phyloP scores from a whole-genome alignment of 2,329 filamentous ascomycete species.

The Colletotrichum sp. region DNA sequence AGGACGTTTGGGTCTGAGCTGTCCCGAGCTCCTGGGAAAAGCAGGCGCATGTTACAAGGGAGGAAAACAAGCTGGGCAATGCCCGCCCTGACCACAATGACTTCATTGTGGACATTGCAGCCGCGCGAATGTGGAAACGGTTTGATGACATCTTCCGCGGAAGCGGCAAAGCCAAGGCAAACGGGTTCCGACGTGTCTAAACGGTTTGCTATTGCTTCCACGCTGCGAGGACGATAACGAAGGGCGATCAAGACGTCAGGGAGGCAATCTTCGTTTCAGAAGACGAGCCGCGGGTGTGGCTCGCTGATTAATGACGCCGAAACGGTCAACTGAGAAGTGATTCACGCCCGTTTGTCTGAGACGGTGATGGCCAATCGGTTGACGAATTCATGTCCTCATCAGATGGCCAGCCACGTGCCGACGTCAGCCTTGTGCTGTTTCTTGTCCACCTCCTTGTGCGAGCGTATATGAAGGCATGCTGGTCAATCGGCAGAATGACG shows the following conservation, averaged over 20 bases:
- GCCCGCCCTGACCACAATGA: conserved; percentile 5
- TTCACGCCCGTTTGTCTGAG: background rate
- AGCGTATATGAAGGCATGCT: background rate
- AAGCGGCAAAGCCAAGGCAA: background rate
- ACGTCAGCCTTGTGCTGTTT: background rate
- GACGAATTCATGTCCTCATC: background rate
- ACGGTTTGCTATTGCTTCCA: background rate
- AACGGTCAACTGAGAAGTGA: background rate
- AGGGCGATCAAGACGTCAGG: conserved; percentile 5
- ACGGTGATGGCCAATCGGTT: background rate
- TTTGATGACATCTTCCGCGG: background rate
- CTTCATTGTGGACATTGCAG: conserved; percentile 19
- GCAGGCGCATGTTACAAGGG: background rate
- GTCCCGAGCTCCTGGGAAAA: background rate
- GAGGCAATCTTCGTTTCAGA: background rate
- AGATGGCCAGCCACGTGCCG: background rate
- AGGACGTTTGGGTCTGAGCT: background rate
- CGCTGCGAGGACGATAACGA: background rate
- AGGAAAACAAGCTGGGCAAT: background rate
- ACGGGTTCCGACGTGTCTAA: background rate
- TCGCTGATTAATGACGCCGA: background rate
- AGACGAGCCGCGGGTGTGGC: background rate
- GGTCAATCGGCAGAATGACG: conserved; percentile 1
- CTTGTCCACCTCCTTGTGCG: background rate
- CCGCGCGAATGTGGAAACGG: conserved; percentile 6